Evolutionary conservation across 2,329 filamentous ascomycete species (phyloP), one percentile per base, ranked within the genome.

Genomic region (Ophiocordyceps sinensis): DNA sequence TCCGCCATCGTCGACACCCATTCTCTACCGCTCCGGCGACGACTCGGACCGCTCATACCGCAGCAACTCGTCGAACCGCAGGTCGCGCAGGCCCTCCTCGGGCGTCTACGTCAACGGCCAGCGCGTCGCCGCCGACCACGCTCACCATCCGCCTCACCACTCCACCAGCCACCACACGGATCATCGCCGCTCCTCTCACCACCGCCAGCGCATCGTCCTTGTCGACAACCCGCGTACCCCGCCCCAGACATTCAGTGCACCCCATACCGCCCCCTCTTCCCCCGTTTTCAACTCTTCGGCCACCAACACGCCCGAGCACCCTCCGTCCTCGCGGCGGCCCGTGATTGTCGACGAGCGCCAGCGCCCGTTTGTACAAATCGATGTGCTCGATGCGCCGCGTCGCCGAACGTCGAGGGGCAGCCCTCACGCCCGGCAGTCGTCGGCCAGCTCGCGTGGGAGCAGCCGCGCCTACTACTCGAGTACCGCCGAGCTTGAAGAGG

Each of bases 201-300:
- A 57, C 43, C 57, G 58, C 39, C 67, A 71, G 45, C 64, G 66
- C 42, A 57, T 65, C 41, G 49, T 67, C 41, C 58, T 72, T 42
- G 59, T 66, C 40, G 63, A 70, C 44, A 58, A 58, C 46, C 65
- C 67, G 30, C 60, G 63, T 42, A 67, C 67, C 26, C 65, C 69
- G 23, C 66, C 69, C n/a, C 65, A 62, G 45, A 51, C 54, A 29
- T 65, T 59, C 49, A 48, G 45, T 41, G 54, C 57, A 15, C 59
- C 66, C 5, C 60, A 60, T 49, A 67, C 64, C 31, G 57, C 58
- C 17, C 63, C 65, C 12, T 47, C 63, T 3, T 67, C 64, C 38
- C 62, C 64, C 37, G 51, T 50, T 19, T 41, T 42, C 34, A 34
- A 41, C 35, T 39, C 45, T 42, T 37, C 48, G 28, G 45, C 52